Percentiles rank a stretch among this genome's conserved stretches.
Conservation (phyloP, 2,329 filamentous ascomycete species). For the Microcyclospora pomicola region DNA sequence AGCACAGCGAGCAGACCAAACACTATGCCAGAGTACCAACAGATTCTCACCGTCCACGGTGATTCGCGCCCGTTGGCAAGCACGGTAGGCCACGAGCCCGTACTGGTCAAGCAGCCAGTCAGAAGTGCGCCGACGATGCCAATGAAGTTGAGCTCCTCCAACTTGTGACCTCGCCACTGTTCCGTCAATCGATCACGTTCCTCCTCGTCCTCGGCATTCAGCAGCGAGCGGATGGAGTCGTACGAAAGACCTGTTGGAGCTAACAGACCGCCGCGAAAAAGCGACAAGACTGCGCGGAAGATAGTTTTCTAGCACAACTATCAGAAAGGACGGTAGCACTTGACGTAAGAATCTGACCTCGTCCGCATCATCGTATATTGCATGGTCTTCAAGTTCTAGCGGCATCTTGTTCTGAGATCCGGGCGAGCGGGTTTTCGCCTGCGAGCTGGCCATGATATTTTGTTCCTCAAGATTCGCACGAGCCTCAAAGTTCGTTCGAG, state of each 20-base stretch:
- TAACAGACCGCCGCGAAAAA: slow-evolving; percentile 2
- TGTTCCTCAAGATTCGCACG: no score
- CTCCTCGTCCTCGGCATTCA: slow-evolving; percentile 22
- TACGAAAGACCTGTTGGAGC: slow-evolving; percentile 15
- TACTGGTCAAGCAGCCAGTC: slow-evolving; percentile 29
- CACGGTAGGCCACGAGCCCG: slow-evolving; percentile 31
- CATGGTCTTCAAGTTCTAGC: no score
- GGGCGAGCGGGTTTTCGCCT: no score
- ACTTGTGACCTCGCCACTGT: slow-evolving; percentile 26
- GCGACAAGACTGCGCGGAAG: not conserved
- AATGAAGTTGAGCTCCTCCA: slow-evolving; percentile 30
- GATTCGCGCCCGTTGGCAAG: slow-evolving; percentile 23
- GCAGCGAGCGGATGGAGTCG: slow-evolving; percentile 24
- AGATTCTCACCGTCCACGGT: slow-evolving; percentile 30
- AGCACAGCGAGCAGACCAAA: no score
- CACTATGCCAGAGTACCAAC: no score
- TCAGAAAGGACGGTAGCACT: no score
- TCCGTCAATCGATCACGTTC: slow-evolving; percentile 25
- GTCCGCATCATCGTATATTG: no score
- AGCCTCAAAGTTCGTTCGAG: no score
- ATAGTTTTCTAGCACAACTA: no score
- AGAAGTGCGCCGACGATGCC: slow-evolving; percentile 29
- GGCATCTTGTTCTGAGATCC: no score
- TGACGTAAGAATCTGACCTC: no score
- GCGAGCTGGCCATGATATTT: no score